A percentile compares a stretch with the other conserved stretches of the same genome.
Conservation (phyloP, 768 basidiomycete species). For the Clathrus columnatus region DNA sequence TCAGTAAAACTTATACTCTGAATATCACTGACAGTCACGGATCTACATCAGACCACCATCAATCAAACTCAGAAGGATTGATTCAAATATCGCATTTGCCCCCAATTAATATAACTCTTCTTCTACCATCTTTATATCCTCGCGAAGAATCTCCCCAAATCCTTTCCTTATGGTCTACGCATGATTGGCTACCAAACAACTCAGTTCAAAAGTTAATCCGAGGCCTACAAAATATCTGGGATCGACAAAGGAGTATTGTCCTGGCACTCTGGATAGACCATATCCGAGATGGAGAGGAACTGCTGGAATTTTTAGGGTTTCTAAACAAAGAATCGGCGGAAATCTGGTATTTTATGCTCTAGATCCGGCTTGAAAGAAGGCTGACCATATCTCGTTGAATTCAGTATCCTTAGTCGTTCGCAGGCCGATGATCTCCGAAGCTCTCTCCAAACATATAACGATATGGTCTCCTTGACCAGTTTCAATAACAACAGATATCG, state of each 20-base stretch:
- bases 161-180: constrained; percentile 42
- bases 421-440: constrained; percentile 33
- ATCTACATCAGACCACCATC: too few species aligned
- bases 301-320: constrained; percentile 41
- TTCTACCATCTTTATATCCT: constrained; percentile 50
- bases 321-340: too few species aligned
- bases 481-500: constrained; percentile 57
- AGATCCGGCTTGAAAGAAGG: too few species aligned
- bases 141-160: constrained; percentile 43
- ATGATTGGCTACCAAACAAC: constrained; percentile 48
- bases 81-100: constrained; percentile 43
- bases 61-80: not conserved
- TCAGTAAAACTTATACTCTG: not conserved
- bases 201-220: constrained; percentile 24
- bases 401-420: too few species aligned
- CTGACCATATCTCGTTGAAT: too few species aligned
- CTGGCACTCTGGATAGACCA: constrained; percentile 68
- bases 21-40: not conserved
- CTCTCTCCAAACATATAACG: constrained; percentile 42
- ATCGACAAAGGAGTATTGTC: constrained; percentile 42
- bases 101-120: constrained; percentile 49
- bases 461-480: constrained; percentile 33
- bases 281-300: constrained; percentile 52
- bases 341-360: too few species aligned
- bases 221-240: constrained; percentile 49